Evolutionary conservation across 768 basidiomycete species (phyloP).

Genomic region (Gyrodon lividus): DNA sequence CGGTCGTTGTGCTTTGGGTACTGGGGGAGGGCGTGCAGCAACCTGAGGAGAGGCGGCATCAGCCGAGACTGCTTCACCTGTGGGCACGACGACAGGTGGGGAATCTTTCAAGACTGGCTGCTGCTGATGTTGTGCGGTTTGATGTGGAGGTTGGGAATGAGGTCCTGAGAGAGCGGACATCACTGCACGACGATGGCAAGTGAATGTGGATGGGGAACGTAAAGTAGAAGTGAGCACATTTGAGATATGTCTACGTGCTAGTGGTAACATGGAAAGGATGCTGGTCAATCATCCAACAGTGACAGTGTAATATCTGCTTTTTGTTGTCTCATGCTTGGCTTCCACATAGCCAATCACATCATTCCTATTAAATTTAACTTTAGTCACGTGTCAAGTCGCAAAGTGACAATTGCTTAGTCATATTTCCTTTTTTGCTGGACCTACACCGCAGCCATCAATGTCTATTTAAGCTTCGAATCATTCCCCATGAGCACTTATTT

Average conservation of each 20-base stretch:
- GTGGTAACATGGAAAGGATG: slow-evolving; percentile 20
- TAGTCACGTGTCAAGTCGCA: not conserved
- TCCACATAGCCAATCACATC: not conserved
- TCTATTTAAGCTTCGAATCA: too few species aligned
- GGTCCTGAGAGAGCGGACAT: slow-evolving; percentile 57
- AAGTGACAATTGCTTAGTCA: too few species aligned
- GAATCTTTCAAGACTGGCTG: slow-evolving; percentile 38
- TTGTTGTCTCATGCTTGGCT: not conserved
- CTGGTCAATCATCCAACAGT: not conserved
- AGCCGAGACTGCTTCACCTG: slow-evolving; percentile 44
- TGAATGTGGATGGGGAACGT: not conserved
- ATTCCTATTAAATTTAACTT: not conserved
- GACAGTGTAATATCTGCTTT: too few species aligned
- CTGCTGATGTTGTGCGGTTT: slow-evolving; percentile 14
- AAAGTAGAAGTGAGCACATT: slow-evolving; percentile 1
- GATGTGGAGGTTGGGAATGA: slow-evolving; percentile 22
- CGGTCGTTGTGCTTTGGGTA: slow-evolving; percentile 61
- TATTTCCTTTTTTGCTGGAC: too few species aligned
- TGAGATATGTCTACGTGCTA: slow-evolving; percentile 16
- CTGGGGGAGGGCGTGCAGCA: slow-evolving; percentile 68
- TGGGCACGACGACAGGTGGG: slow-evolving; percentile 52
- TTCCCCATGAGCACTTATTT: not conserved
- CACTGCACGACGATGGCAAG: slow-evolving; percentile 53
- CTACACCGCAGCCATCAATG: too few species aligned
- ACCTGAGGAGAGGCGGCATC: slow-evolving; percentile 70